phyloP scores from a whole-genome alignment of 495 filamentous ascomycete genomes.

The Cercophora sp. region DNA sequence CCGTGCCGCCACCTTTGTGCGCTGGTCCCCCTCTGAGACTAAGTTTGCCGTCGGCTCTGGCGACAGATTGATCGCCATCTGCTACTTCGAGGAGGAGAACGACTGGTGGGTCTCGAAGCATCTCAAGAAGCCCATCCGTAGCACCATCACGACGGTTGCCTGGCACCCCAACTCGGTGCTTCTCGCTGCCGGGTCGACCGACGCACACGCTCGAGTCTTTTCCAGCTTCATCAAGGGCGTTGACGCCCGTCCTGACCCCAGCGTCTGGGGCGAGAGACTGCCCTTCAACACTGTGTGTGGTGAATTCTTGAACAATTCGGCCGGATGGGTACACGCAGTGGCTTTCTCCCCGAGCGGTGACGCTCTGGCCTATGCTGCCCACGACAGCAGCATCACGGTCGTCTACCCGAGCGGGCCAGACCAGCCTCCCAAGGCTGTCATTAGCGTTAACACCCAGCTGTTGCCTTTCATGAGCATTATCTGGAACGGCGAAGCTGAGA shows the following conservation, averaged over 20 bases:
- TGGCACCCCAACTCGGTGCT: constrained; percentile 98
- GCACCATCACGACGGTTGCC: constrained; percentile 85
- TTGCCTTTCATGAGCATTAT: constrained; percentile 87
- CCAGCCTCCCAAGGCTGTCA: constrained; percentile 79
- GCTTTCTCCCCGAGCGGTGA: constrained; percentile 89
- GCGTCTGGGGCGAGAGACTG: constrained; percentile 88
- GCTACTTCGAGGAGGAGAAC: constrained; percentile 98
- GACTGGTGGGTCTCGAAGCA: constrained; percentile 99
- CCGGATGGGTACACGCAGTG: constrained; percentile 91
- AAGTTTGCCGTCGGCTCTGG: constrained; percentile 98
- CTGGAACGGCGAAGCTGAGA: constrained; percentile 89
- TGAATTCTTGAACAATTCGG: constrained; percentile 90
- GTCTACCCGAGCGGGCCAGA: constrained; percentile 93
- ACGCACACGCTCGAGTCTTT: constrained; percentile 95
- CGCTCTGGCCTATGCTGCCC: constrained; percentile 83
- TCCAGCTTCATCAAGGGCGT: constrained; percentile 94
- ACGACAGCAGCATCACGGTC: constrained; percentile 93
- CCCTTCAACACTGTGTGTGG: constrained; percentile 98
- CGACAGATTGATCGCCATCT: constrained; percentile 92
- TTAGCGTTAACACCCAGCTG: constrained; percentile 84
- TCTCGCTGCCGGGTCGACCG: constrained; percentile 87
- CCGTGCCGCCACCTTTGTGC: constrained; percentile 91
- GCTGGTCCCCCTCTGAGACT: constrained; percentile 93
- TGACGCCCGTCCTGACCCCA: constrained; percentile 80
- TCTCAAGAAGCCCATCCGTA: constrained; percentile 95